phyloP scores from a whole-genome alignment of 2,329 filamentous ascomycete species.

The Mollisiaceae sp. region DNA sequence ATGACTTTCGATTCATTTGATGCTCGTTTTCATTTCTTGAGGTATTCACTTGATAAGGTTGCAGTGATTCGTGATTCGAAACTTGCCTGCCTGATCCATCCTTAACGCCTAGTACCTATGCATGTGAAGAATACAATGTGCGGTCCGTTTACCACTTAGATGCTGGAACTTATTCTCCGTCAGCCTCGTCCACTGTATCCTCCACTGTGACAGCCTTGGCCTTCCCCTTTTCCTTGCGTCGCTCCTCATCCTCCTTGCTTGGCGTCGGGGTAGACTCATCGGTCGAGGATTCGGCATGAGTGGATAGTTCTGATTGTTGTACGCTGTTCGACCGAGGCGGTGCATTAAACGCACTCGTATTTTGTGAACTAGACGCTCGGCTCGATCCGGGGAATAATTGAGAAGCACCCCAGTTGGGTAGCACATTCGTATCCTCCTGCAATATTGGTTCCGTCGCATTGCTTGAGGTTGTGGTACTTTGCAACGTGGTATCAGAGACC shows the following conservation, averaged over 20 bases:
- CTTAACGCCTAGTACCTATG: slow-evolving; percentile 9
- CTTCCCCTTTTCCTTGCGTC: slow-evolving; percentile 48
- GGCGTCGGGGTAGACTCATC: slow-evolving; percentile 17
- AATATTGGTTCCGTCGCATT: slow-evolving; percentile 22
- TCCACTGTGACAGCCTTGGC: slow-evolving; percentile 54
- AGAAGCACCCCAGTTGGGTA: slow-evolving; percentile 37
- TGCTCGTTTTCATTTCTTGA: not conserved
- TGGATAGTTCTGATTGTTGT: slow-evolving; percentile 1
- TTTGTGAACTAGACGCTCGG: not conserved
- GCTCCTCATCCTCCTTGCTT: slow-evolving; percentile 21
- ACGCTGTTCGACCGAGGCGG: not conserved
- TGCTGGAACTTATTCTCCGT: slow-evolving; percentile 28
- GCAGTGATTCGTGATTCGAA: not conserved
- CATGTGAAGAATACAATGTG: slow-evolving; percentile 9
- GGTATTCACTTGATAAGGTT: not conserved
- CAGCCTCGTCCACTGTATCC: slow-evolving; percentile 49
- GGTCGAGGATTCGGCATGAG: slow-evolving; percentile 15
- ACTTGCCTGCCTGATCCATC: not conserved
- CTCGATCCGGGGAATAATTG: slow-evolving; percentile 35
- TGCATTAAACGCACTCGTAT: not conserved
- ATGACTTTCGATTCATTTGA: not conserved
- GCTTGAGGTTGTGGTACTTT: slow-evolving; percentile 25
- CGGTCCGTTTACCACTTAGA: slow-evolving; percentile 8
- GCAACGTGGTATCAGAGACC: slow-evolving; percentile 24
- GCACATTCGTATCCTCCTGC: slow-evolving; percentile 26